Evolutionary conservation across 1,284 basidiomycete genomes (phyloP).

Genomic region (Naganishia cerealis): DNA sequence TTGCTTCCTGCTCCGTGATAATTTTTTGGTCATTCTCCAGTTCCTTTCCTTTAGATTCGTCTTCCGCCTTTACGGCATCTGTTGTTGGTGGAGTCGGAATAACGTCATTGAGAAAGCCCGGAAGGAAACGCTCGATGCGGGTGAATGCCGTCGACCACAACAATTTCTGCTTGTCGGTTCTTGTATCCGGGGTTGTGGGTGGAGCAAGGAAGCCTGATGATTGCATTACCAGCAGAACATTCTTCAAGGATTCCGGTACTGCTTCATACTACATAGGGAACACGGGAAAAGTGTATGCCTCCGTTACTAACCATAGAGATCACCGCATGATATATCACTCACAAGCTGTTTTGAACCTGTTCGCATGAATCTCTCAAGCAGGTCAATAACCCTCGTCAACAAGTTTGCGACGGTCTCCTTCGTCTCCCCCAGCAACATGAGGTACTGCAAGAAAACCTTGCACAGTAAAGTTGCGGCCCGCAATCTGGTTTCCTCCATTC

Average conservation of each 20-base stretch:
- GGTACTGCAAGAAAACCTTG: conserved; percentile 93
- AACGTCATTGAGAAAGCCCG: conserved; percentile 73
- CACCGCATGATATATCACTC: conserved; percentile 49
- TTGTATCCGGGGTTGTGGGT: conserved; percentile 56
- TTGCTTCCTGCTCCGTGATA: neutral
- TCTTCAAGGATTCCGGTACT: conserved; percentile 92
- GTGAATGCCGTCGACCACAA: conserved; percentile 82
- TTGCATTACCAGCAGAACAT: conserved; percentile 94
- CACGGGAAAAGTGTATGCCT: conserved; percentile 28
- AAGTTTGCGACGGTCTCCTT: conserved; percentile 65
- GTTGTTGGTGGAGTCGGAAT: conserved; percentile 31
- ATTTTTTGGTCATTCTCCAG: neutral
- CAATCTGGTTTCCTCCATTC: conserved; percentile 85
- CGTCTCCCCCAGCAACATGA: conserved; percentile 69
- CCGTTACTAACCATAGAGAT: neutral
- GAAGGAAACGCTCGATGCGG: conserved; percentile 81
- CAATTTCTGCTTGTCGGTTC: conserved; percentile 68
- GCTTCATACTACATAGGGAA: conserved; percentile 73
- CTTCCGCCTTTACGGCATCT: neutral
- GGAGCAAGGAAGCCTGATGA: conserved; percentile 78
- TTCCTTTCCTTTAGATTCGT: neutral
- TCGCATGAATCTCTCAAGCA: conserved; percentile 85
- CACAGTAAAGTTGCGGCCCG: conserved; percentile 83
- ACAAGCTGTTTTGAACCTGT: conserved; percentile 82
- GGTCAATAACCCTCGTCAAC: conserved; percentile 89